These are phyloP conservation scores for Triticum timopheevii DNA, from an alignment of 176 grass and related monocot species.

Conservation along the genomic window DNA sequence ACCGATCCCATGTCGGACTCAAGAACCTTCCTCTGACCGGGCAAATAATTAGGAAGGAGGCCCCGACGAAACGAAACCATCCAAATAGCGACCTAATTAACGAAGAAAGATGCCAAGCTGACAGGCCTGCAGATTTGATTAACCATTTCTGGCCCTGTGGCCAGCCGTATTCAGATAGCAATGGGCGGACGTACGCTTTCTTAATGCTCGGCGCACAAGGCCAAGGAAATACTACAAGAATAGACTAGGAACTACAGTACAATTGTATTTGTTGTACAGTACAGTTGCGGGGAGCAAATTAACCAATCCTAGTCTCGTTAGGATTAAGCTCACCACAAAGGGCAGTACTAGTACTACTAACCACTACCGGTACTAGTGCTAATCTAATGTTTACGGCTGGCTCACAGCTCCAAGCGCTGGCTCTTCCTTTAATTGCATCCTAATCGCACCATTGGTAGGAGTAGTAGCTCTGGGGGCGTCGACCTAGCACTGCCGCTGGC, in stretches of 20 bases:
- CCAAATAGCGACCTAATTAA: conserved; percentile 15
- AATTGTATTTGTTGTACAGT: neutral
- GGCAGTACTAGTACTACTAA: neutral
- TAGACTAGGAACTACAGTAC: neutral
- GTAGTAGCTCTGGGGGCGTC: too few relatives aligned
- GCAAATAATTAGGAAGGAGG: conserved; percentile 16
- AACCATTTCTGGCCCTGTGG: conserved; percentile 1
- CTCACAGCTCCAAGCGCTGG: conserved; percentile 60
- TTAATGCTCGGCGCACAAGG: conserved; percentile 21
- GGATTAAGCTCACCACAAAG: conserved; percentile 10
- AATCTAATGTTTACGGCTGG: conserved; percentile 38
- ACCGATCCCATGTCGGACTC: conserved; percentile 26
- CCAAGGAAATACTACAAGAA: neutral
- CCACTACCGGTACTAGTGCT: neutral
- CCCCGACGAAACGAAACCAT: neutral
- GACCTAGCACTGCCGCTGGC: neutral
- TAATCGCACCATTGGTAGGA: too few relatives aligned
- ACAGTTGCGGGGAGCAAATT: neutral
- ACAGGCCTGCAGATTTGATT: conserved; percentile 21
- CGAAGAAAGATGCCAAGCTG: conserved; percentile 32
- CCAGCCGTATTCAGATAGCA: neutral
- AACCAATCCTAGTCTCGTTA: neutral
- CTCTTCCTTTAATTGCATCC: conserved; percentile 24
- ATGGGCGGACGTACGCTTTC: neutral
- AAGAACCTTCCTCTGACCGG: conserved; percentile 34